Evolutionary conservation across 805 yeast species (phyloP), one percentile per base, ranked within the genome.

Genomic region (Cyberlindnera saturnus): DNA sequence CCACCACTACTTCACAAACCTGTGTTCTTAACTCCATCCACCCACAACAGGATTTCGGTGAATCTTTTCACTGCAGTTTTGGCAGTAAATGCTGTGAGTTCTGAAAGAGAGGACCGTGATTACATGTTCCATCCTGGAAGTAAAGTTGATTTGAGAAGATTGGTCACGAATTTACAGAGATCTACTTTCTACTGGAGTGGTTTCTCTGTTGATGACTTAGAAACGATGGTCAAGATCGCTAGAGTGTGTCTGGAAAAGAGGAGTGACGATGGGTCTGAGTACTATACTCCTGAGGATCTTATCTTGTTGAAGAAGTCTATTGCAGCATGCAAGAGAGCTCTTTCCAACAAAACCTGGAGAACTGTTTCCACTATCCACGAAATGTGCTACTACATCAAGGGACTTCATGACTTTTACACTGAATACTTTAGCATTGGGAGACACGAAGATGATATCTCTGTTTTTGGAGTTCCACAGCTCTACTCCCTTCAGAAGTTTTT

Each of bases 181-280:
- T 79, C 84, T 1, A 79, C 89, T 0, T 81, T 82, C 56, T 79
- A 79, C 52, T 82, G 90, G 90, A 79, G 86, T 1, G 89, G 88
- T 0, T 82, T 82, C 55, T 69, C 81, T 11, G 68, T 70, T 20
- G 69, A 67, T 34, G 88, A 82, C 60, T 66, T 82, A 26, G 75
- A 75, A 39, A 65, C 72, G 18, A 65, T 82, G 59, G 56, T 75
- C 2, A 61, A 64, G 18, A 72, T 82, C 26, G 73, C 82, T 39
- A 61, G 66, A 14, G 59, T 62, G 18, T 71, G 79, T 6, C 46
- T 78, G 31, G 65, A 70, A 15, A 71, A 70, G 45, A 51, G 53
- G 29, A 51, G 56, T 13, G 59, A 59, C 23, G 54, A 54, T 28
- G 63, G 63, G 0, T 45, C 51, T 1, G 40, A 49, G 1, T 53